Percentiles rank a stretch among this genome's conserved stretches.
Conservation (phyloP, 495 filamentous ascomycete genomes). For the Penicillium alfredii region DNA sequence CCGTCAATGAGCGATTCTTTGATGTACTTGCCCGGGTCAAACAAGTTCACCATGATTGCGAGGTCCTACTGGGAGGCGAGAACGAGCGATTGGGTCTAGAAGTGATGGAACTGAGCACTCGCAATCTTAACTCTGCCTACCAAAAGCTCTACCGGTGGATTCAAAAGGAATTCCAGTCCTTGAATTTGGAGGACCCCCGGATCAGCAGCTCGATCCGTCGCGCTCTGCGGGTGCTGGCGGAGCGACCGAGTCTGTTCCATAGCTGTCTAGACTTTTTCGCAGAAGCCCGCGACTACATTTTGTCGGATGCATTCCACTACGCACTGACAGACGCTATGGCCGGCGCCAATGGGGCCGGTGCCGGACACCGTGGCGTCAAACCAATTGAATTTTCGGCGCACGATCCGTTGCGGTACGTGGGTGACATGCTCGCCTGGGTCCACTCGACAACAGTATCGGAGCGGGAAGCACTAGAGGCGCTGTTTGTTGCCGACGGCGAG, state of each 20-base stretch:
- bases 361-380: constrained; percentile 55
- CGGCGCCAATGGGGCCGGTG: constrained; percentile 17
- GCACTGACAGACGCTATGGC: constrained; percentile 71
- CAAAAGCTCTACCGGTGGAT: constrained; percentile 96
- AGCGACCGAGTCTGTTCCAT: constrained; percentile 85
- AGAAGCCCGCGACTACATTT: constrained; percentile 77
- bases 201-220: constrained; percentile 81
- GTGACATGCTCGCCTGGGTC: constrained; percentile 96
- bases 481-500: constrained; percentile 90
- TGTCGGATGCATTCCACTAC: constrained; percentile 86
- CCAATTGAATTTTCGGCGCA: constrained; percentile 93
- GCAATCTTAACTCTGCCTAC: constrained; percentile 81
- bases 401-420: constrained; percentile 86
- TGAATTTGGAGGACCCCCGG: constrained; percentile 92
- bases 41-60: constrained; percentile 79
- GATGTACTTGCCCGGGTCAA: constrained; percentile 72
- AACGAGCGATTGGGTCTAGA: constrained; percentile 81
- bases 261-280: constrained; percentile 92
- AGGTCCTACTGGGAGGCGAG: constrained; percentile 82
- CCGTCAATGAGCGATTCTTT: constrained; percentile 86
- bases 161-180: constrained; percentile 82
- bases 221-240: constrained; percentile 80
- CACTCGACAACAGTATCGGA: constrained; percentile 93
- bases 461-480: constrained; percentile 80
- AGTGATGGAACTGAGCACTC: constrained; percentile 83